These are phyloP conservation scores for Myriosclerotinia duriaeana DNA, from an alignment of 2,329 filamentous ascomycete genomes.

Conservation along the genomic window DNA sequence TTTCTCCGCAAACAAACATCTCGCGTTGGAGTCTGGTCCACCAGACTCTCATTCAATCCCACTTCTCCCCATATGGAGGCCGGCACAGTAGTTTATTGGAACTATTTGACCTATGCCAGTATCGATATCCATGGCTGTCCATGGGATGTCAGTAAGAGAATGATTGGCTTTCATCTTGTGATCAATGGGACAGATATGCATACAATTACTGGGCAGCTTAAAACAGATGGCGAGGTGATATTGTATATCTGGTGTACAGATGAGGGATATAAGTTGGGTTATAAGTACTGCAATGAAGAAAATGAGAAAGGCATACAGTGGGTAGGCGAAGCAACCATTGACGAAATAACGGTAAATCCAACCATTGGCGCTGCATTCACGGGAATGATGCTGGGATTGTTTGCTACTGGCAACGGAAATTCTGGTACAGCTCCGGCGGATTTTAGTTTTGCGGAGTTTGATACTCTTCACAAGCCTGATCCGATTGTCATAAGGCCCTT, in stretches of 20 bases:
- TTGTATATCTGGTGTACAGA: slow-evolving; percentile 1
- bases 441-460: slow-evolving; percentile 2
- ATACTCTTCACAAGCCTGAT: neutral
- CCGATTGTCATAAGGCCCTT: neutral
- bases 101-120: neutral
- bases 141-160: neutral
- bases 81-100: slow-evolving; percentile 13
- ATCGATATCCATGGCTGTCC: neutral
- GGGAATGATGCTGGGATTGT: slow-evolving; percentile 17
- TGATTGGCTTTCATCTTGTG: neutral
- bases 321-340: slow-evolving; percentile 9
- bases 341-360: slow-evolving; percentile 5
- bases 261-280: neutral
- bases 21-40: slow-evolving; percentile 10
- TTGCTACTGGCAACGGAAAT: slow-evolving; percentile 7
- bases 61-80: slow-evolving; percentile 1
- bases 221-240: neutral
- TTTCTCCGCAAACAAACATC: slow-evolving; percentile 19
- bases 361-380: slow-evolving; percentile 6
- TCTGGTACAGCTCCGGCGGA: neutral
- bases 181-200: neutral
- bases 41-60: slow-evolving; percentile 1
- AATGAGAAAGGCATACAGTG: neutral
- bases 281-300: neutral
- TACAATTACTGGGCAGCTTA: neutral